These are phyloP conservation scores for Cladophialophora psammophila DNA, from an alignment of 2,329 filamentous ascomycete genomes.

Conservation along the genomic window DNA sequence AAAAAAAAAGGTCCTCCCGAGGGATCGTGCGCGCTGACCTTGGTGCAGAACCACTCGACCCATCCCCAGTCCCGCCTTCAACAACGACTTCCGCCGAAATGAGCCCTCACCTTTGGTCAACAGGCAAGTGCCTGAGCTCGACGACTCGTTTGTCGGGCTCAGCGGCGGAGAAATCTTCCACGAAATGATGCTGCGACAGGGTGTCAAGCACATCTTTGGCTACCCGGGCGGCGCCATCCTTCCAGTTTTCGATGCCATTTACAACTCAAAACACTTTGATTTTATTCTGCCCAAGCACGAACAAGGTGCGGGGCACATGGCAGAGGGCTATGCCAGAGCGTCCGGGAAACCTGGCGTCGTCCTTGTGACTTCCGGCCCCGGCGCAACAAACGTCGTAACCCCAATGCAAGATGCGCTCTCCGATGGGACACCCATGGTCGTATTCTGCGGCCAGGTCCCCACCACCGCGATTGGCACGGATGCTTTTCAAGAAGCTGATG, in stretches of 20 bases:
- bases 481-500: slow-evolving; percentile 95
- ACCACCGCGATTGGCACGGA: slow-evolving; percentile 92
- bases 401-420: slow-evolving; percentile 96
- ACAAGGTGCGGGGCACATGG: slow-evolving; percentile 98
- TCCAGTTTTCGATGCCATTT: slow-evolving; percentile 97
- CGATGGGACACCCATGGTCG: slow-evolving; percentile 93
- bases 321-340: slow-evolving; percentile 92
- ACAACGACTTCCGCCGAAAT: slow-evolving; percentile 64
- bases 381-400: slow-evolving; percentile 94
- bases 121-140: slow-evolving; percentile 68
- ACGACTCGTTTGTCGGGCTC: slow-evolving; percentile 94
- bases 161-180: slow-evolving; percentile 97
- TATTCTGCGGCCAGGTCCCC: slow-evolving; percentile 92
- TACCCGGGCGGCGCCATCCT: slow-evolving; percentile 97
- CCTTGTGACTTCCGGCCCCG: slow-evolving; percentile 93
- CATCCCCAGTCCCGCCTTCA: slow-evolving; percentile 68
- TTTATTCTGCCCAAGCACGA: slow-evolving; percentile 96
- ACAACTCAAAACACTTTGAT: slow-evolving; percentile 96
- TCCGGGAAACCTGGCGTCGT: slow-evolving; percentile 95
- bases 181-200: slow-evolving; percentile 96
- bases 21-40: slow-evolving; percentile 33
- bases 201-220: slow-evolving; percentile 90
- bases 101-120: slow-evolving; percentile 72
- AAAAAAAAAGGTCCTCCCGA: slow-evolving; percentile 13
- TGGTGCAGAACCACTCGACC: slow-evolving; percentile 62